Evolutionary conservation across 2,329 filamentous ascomycete genomes (phyloP).

Genomic region (Albifimbria verrucaria): DNA sequence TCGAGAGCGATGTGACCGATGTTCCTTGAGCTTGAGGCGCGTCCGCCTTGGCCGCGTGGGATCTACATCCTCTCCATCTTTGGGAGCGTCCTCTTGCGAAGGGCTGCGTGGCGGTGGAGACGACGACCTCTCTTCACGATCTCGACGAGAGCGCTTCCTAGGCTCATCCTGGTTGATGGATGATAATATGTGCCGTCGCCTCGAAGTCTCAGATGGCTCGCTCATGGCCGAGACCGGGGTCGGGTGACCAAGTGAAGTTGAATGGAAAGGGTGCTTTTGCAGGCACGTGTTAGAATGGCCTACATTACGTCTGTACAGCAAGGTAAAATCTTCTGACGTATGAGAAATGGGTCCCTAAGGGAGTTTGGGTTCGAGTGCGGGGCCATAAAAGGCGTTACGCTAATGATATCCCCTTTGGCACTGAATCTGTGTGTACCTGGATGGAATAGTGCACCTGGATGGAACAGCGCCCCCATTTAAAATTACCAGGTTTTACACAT

Average conservation of each 20-base stretch:
- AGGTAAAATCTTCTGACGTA: no score
- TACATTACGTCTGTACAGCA: no score
- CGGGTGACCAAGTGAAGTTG: background rate
- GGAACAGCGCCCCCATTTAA: no score
- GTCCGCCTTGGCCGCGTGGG: constrained; percentile 24
- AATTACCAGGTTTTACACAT: no score
- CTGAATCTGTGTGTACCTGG: no score
- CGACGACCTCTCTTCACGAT: background rate
- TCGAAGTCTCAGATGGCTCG: constrained; percentile 29
- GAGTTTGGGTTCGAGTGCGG: no score
- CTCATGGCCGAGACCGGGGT: constrained; percentile 23
- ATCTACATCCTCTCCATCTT: constrained; percentile 13
- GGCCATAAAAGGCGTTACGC: no score
- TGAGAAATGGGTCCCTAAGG: no score
- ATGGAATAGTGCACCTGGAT: no score
- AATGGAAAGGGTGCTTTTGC: background rate
- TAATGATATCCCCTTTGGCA: no score
- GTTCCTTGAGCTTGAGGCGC: constrained; percentile 30
- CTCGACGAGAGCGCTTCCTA: background rate
- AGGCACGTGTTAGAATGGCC: background rate
- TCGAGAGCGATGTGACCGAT: constrained; percentile 20
- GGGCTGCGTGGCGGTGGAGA: background rate
- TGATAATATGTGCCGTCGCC: constrained; percentile 45
- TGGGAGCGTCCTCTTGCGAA: constrained; percentile 5
- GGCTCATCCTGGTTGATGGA: constrained; percentile 40